phyloP scores from a whole-genome alignment of 208 protist genomes.

The Leishmania braziliensis region DNA sequence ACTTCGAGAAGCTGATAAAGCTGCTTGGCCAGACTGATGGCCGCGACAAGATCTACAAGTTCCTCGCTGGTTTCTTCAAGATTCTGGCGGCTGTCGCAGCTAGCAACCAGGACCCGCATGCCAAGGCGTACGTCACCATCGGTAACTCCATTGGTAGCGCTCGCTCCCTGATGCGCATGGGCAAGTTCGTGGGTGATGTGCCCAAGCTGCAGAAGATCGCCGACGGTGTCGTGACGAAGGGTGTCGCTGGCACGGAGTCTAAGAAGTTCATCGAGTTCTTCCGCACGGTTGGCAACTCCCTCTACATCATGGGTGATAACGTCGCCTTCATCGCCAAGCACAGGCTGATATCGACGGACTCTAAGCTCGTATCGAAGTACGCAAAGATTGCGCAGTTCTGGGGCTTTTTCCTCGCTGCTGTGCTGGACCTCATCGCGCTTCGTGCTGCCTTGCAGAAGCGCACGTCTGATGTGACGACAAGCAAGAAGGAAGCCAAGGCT shows the following conservation, averaged over 20 bases:
- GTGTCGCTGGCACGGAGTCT: conserved; percentile 46
- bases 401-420: conserved; percentile 89
- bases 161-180: conserved; percentile 91
- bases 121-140: conserved; percentile 58
- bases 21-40: conserved; percentile 90
- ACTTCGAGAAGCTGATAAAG: conserved; percentile 81
- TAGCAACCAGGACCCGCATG: conserved; percentile 41
- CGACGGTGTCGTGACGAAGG: conserved; percentile 37
- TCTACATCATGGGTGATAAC: conserved; percentile 93
- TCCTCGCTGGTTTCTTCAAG: conserved; percentile 77
- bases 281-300: conserved; percentile 82
- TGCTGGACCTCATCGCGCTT: conserved; percentile 84
- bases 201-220: conserved; percentile 80
- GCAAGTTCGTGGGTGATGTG: conserved; percentile 84
- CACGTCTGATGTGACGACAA: conserved; percentile 45
- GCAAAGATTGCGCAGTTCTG: conserved; percentile 92
- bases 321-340: conserved; percentile 83
- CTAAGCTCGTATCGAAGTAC: conserved; percentile 57
- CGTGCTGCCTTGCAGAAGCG: conserved; percentile 61
- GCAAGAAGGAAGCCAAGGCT: conserved; percentile 78
- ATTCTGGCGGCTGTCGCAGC: conserved; percentile 56
- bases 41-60: conserved; percentile 94
- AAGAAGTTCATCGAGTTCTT: conserved; percentile 83
- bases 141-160: conserved; percentile 78
- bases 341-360: conserved; percentile 58